Base-by-base conservation (phyloP, 768 basidiomycete species). In the Tylopilus cervinicoccineus region DNA sequence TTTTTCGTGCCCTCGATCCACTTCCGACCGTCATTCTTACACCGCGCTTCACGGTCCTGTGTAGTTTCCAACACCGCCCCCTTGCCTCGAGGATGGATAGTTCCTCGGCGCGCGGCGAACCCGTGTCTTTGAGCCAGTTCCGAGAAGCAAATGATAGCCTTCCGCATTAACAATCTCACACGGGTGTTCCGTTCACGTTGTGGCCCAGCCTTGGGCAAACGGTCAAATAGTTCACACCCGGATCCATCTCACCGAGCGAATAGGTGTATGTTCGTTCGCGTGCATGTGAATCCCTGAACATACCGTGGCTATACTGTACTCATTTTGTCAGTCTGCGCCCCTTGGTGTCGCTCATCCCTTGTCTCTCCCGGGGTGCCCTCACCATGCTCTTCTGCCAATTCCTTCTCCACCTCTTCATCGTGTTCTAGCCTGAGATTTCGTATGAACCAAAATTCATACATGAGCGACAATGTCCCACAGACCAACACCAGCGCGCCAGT, bases 371-470 rank as follows among this genome's bases (percentile, higher is more conserved):
- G 38, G 31, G 69, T 28, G 2, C 77, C 76, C 51, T 74, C 75
- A 13, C 76, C 76, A 47, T 75, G 70, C 38, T 66, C 66, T 22
- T 76, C 77, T 7, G 73, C 67, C 29, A 53, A 49, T 57, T 77
- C 70, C 42, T 62, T 63, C 31, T 77, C 78, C 14, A 76, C 65
- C 44, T 66, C 52, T 28, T 40, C 50, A 47, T 74, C 67, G 52
- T 79, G 78, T 49, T 70, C 65, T 45, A 65, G 61, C 62, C 68
- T 77, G 24, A 79, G 63, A 42, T 67, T 61, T 34, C 72, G 63
- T 36, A 77, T 49, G 42, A 75, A 59, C 72, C 75, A 77, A 20
- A 77, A 62, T 34, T 69, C 67, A 43, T 80, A 79, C 38, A 73
- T 65, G 3, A 65, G 29, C 11, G 65, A 62, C 51, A 80, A 51